Evolutionary conservation across 2,329 filamentous ascomycete species (phyloP).

Genomic region (Xylariaceae sp.): DNA sequence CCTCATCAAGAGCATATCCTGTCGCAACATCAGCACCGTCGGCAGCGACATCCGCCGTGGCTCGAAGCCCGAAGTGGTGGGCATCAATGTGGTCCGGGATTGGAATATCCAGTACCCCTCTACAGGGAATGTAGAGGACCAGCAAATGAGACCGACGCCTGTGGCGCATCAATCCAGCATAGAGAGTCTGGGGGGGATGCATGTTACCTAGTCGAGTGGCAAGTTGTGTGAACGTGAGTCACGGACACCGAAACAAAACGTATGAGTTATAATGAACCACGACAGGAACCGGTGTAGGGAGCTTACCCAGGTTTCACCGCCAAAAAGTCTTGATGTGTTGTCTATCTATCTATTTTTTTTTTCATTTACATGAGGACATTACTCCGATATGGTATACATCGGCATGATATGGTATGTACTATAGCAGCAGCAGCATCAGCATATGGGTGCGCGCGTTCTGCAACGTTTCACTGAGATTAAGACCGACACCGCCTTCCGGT

Average conservation of each 20-base stretch:
- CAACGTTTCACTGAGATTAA: slow-evolving; percentile 1
- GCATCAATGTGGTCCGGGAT: slow-evolving; percentile 3
- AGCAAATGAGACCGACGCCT: slow-evolving; percentile 14
- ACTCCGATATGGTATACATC: not conserved
- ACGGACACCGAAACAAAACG: not conserved
- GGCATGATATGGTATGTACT: not conserved
- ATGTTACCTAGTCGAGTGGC: not conserved
- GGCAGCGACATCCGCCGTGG: slow-evolving; percentile 15
- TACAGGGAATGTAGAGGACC: slow-evolving; percentile 9
- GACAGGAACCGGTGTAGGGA: not conserved
- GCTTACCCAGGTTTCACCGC: not conserved
- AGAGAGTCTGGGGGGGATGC: slow-evolving; percentile 10
- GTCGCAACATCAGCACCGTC: slow-evolving; percentile 7
- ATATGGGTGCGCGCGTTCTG: not conserved
- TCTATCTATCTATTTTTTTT: not conserved
- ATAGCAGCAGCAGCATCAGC: not conserved
- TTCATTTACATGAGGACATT: not conserved
- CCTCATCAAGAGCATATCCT: slow-evolving; percentile 27
- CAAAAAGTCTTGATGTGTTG: not conserved
- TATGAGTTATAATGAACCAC: slow-evolving; percentile 7
- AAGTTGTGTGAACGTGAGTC: not conserved
- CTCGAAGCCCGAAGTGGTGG: slow-evolving; percentile 9
- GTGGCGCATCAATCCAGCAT: slow-evolving; percentile 13
- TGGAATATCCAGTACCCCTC: slow-evolving; percentile 10
- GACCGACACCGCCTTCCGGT: not conserved